phyloP scores from a whole-genome alignment of 129 eudicot genomes.

The Cynara cardunculus region DNA sequence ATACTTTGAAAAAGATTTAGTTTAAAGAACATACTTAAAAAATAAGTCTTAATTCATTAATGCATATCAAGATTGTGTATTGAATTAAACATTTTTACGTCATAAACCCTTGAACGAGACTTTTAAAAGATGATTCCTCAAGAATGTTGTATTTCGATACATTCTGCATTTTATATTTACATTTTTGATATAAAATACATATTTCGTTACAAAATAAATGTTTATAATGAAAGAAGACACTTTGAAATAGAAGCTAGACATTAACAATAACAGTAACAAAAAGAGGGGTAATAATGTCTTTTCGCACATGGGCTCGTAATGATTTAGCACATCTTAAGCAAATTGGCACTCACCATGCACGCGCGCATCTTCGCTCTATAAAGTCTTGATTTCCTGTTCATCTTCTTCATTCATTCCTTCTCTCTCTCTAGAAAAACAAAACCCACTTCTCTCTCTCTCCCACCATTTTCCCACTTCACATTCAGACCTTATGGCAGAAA shows the following conservation, averaged over 20 bases:
- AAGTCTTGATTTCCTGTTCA: constrained; percentile 30
- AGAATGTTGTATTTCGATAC: not conserved
- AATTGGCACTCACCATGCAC: constrained; percentile 27
- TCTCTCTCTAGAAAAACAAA: constrained; percentile 19
- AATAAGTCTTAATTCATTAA: too few species aligned
- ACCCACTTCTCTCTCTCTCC: constrained; percentile 14
- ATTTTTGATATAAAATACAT: too few species aligned
- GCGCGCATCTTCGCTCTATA: constrained; percentile 33
- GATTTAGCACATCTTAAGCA: constrained; percentile 11
- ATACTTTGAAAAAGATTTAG: too few species aligned
- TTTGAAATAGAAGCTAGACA: too few species aligned
- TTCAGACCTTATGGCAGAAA: constrained; percentile 14
- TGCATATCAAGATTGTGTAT: not conserved
- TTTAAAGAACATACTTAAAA: not conserved
- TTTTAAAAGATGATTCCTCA: not conserved
- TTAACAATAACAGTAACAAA: too few species aligned
- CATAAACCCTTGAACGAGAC: not conserved
- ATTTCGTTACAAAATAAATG: too few species aligned
- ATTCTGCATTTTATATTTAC: too few species aligned
- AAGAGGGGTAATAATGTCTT: constrained; percentile 8
- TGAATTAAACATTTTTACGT: not conserved
- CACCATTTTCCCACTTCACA: not conserved
- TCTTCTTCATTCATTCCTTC: constrained; percentile 16
- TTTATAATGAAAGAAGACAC: not conserved
- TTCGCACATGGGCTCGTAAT: constrained; percentile 1